Conservation (phyloP, 257 asterid species). For the Lycium ferocissimum region DNA sequence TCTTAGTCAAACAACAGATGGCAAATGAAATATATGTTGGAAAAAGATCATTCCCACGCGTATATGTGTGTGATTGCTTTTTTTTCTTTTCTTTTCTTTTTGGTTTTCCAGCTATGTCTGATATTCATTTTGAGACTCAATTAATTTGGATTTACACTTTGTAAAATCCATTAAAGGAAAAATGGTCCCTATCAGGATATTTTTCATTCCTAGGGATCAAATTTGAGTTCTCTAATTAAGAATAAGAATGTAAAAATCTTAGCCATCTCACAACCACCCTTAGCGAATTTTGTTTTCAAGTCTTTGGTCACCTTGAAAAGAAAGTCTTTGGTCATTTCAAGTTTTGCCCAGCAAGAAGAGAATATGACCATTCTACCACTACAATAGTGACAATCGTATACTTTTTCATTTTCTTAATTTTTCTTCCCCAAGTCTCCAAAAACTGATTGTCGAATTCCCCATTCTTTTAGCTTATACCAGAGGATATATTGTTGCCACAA, state of each 20-base stretch:
- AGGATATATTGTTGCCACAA: too few relatives aligned
- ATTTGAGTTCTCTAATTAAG: not conserved
- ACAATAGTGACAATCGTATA: too few relatives aligned
- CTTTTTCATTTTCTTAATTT: too few relatives aligned
- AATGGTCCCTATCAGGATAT: not conserved
- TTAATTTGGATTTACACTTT: not conserved
- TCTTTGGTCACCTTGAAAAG: not conserved
- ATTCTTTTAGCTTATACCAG: too few relatives aligned
- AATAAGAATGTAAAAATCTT: not conserved
- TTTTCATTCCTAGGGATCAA: not conserved
- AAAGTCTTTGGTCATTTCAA: constrained; percentile 7
- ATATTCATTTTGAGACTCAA: not conserved
- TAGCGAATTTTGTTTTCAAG: not conserved
- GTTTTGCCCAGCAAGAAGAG: not conserved
- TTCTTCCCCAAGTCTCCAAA: too few relatives aligned
- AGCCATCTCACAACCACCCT: not conserved
- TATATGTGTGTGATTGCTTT: not conserved
- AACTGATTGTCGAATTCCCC: too few relatives aligned
- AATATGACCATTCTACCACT: not conserved
- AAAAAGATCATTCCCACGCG: constrained; percentile 6
- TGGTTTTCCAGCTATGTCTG: rapidly evolving
- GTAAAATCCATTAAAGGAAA: not conserved
- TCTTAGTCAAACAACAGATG: not conserved
- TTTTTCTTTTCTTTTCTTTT: too few relatives aligned
- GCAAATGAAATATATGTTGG: not conserved